These are phyloP conservation scores for Ustilago nuda DNA, from an alignment of 1,284 basidiomycete genomes.

Conservation along the genomic window DNA sequence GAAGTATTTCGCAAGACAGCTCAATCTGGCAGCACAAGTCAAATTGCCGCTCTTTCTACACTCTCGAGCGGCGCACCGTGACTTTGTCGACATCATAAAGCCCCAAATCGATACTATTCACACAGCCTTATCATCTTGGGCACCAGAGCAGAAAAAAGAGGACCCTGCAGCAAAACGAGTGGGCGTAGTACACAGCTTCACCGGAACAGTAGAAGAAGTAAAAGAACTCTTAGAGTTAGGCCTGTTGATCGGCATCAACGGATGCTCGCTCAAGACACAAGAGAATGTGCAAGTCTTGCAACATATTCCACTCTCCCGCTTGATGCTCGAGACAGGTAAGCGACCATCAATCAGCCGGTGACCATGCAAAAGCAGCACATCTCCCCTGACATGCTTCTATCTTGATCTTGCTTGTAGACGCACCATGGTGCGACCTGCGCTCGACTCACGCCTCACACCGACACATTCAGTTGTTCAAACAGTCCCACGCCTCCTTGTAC, in stretches of 20 bases:
- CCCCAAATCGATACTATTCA: slow-evolving; percentile 38
- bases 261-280: slow-evolving; percentile 84
- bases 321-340: slow-evolving; percentile 83
- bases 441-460: slow-evolving; percentile 79
- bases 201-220: slow-evolving; percentile 78
- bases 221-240: slow-evolving; percentile 75
- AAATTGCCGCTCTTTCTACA: slow-evolving; percentile 86
- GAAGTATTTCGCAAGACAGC: slow-evolving; percentile 79
- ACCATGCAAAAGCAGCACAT: background rate
- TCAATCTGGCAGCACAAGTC: slow-evolving; percentile 78
- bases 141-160: slow-evolving; percentile 7
- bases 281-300: slow-evolving; percentile 78
- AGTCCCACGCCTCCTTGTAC: slow-evolving; percentile 69
- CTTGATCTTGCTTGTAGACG: slow-evolving; percentile 34
- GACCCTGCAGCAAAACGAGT: slow-evolving; percentile 30
- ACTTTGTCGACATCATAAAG: slow-evolving; percentile 77
- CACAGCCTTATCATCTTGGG: background rate
- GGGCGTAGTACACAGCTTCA: slow-evolving; percentile 85
- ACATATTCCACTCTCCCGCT: slow-evolving; percentile 75
- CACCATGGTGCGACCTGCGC: slow-evolving; percentile 81
- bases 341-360: background rate
- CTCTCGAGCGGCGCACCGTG: slow-evolving; percentile 76
- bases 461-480: slow-evolving; percentile 74
- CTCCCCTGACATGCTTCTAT: background rate
- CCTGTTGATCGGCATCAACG: slow-evolving; percentile 77